Conservation (phyloP, 2,329 filamentous ascomycete genomes). For the Neoascochyta sp. region DNA sequence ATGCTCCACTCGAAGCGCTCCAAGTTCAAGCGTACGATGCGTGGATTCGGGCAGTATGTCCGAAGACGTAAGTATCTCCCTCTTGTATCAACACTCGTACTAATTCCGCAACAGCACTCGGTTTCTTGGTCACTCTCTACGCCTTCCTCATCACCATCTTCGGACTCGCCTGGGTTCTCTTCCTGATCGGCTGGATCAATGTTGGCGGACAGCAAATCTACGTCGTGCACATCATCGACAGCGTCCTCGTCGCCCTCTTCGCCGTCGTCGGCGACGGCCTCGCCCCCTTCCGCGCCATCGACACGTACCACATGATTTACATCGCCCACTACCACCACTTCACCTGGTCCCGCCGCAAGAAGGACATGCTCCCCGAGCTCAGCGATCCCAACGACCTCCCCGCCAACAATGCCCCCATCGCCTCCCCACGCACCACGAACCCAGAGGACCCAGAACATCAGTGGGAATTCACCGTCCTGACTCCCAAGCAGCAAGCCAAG, state of each 20-base stretch:
- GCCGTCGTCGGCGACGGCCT: conserved; percentile 61
- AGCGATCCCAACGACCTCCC: conserved; percentile 69
- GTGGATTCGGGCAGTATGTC: conserved; percentile 77
- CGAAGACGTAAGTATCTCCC: conserved; percentile 55
- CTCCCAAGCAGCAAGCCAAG: conserved; percentile 60
- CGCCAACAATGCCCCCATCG: conserved; percentile 41
- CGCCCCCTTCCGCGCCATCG: conserved; percentile 68
- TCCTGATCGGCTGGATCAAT: conserved; percentile 85
- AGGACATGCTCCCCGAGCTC: conserved; percentile 59
- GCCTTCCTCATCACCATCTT: conserved; percentile 79
- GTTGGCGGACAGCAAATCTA: conserved; percentile 68
- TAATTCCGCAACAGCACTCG: conserved; percentile 54
- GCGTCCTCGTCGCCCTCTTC: conserved; percentile 59
- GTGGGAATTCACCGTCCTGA: conserved; percentile 60
- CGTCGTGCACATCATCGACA: conserved; percentile 54
- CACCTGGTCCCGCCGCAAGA: conserved; percentile 63
- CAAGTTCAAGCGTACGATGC: conserved; percentile 74
- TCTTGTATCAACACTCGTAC: not conserved
- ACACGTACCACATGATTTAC: conserved; percentile 85
- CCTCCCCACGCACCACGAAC: conserved; percentile 38
- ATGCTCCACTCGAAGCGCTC: conserved; percentile 79
- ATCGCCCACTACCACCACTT: conserved; percentile 68
- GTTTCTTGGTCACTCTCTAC: conserved; percentile 80
- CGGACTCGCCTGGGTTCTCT: conserved; percentile 84
- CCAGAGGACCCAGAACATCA: conserved; percentile 35